Base-by-base conservation (phyloP, 2,329 filamentous ascomycete species). In the Cladosporium phlei region DNA sequence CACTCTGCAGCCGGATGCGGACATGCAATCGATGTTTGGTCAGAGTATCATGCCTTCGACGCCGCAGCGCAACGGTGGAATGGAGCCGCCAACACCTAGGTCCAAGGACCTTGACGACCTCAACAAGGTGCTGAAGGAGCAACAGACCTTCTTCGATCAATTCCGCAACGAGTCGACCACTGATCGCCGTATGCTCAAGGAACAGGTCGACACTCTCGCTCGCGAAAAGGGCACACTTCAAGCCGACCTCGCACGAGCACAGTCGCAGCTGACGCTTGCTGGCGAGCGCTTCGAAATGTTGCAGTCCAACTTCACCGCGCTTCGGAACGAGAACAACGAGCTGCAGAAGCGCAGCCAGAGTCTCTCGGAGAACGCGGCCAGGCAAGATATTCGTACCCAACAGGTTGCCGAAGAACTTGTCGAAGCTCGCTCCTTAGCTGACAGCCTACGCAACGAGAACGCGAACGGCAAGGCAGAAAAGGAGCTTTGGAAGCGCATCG, bases 391-490 rank as follows among this genome's bases (percentile, higher is more conserved):
- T 35, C 83, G 83, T 33, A 93, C 86, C 2, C 89, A 96, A 59
- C 89, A 96, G 66, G 86, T 91, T 21, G 89, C 88, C 0, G 91
- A 97, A 66, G 91, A 98, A 57, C 77, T 97, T 5, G 82, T 97
- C 8, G 93, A 96, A 64, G 83, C 86, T 4, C 85, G 83, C 63
- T 85, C 85, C 24, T 70, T 91, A 43, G 74, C 86, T 3, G 91
- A 98, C 60, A 90, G 88, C 60, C 79, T 96, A 66, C 85, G 89
- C 43, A 89, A 88, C 54, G 93, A 98, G 64, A 88, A 84, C 45
- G 84, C 89, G 12, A 96, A 97, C 60, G 78, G 96, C 25, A 95
- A 95, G 66, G 90, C 91, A 0, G 91, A 97, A 67, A 95, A 95
- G 69, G 86, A 88, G 28, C 75, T 98, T 8, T 95, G 87, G 86